Evolutionary conservation across 1,284 basidiomycete genomes (phyloP).

Genomic region (Rugiboletus extremiorientalis): DNA sequence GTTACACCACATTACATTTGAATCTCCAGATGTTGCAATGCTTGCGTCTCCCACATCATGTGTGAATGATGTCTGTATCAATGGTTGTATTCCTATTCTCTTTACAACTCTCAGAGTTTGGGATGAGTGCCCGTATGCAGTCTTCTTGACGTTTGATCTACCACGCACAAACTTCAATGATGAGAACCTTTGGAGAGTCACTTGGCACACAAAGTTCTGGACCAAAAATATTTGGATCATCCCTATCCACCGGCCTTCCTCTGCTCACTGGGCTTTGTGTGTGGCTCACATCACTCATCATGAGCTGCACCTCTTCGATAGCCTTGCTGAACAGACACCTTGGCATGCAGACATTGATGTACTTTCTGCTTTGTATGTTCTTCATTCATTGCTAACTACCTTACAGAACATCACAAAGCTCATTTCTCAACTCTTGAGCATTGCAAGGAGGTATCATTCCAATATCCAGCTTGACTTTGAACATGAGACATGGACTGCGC

Average conservation of each 20-base stretch:
- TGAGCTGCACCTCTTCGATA: constrained; percentile 16
- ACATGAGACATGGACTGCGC: not conserved
- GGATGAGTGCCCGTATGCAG: not conserved
- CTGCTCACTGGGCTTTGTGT: constrained; percentile 15
- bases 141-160: constrained; percentile 14
- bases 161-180: not conserved
- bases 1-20: not conserved
- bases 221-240: constrained; percentile 12
- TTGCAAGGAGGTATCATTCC: not conserved
- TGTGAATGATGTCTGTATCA: constrained; percentile 17
- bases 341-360: constrained; percentile 8
- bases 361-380: not conserved
- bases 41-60: not conserved
- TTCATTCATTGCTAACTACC: not conserved
- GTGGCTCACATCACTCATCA: not conserved
- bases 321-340: constrained; percentile 2
- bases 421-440: not conserved
- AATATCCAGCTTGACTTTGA: not conserved
- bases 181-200: not conserved
- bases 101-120: not conserved
- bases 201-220: constrained; percentile 9
- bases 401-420: constrained; percentile 7
- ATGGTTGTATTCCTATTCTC: constrained; percentile 12
- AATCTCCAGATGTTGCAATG: constrained; percentile 8
- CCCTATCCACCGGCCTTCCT: constrained; percentile 3